Conservation (phyloP, 208 protist species). For the Paratrypanosoma confusum region DNA sequence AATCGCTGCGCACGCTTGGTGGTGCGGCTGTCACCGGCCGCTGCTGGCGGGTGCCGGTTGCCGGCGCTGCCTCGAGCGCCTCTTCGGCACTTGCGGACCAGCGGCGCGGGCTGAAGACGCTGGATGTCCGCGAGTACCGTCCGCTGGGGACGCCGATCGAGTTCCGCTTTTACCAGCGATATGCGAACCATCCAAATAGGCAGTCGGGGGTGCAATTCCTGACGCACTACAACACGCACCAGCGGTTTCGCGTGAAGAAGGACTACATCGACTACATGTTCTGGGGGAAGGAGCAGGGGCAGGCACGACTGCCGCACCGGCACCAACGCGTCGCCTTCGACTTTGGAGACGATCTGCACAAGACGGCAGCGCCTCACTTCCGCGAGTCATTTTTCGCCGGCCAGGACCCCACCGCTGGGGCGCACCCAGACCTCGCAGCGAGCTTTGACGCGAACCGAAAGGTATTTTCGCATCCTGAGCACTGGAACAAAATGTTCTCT, state of each 20-base stretch:
- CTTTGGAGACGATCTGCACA: constrained; percentile 77
- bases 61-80: too few relatives aligned
- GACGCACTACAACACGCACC: constrained; percentile 84
- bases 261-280: constrained; percentile 89
- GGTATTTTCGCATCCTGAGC: constrained; percentile 77
- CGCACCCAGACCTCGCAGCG: constrained; percentile 43
- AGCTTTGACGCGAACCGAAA: constrained; percentile 72
- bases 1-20: too few relatives aligned
- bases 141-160: constrained; percentile 79
- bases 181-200: constrained; percentile 81
- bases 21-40: too few relatives aligned
- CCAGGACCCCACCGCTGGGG: constrained; percentile 54
- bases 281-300: constrained; percentile 84
- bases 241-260: constrained; percentile 79
- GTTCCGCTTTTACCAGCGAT: constrained; percentile 88
- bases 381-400: constrained; percentile 36
- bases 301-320: constrained; percentile 79
- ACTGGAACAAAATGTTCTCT: constrained; percentile 87
- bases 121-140: constrained; percentile 78
- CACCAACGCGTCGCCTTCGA: constrained; percentile 86
- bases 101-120: constrained; percentile 60
- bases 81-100: constrained; percentile 4
- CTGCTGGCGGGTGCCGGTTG: too few relatives aligned
- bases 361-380: constrained; percentile 28
- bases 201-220: constrained; percentile 84